Evolutionary conservation across 2,329 filamentous ascomycete genomes (phyloP).

Genomic region (Trichoderma koningii): DNA sequence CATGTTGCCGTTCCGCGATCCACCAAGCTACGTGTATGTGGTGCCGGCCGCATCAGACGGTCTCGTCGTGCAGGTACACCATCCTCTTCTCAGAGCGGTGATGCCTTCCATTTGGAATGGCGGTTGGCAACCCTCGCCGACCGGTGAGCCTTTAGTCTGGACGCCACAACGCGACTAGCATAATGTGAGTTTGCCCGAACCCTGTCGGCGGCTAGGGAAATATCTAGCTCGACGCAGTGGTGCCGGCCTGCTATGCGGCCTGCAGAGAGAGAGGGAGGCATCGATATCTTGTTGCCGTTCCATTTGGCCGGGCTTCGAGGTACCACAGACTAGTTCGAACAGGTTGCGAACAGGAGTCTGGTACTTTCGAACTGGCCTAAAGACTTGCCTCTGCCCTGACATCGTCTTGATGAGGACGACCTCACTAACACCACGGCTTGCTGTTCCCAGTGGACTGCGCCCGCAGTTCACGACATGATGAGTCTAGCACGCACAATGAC

Average conservation of each 20-base stretch:
- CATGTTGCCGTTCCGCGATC: neutral
- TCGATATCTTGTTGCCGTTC: neutral
- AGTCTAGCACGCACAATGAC: neutral
- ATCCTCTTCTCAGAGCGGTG: neutral
- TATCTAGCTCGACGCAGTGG: slow-evolving; percentile 2
- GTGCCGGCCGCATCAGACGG: slow-evolving; percentile 1
- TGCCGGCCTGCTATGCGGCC: neutral
- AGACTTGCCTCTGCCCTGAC: neutral
- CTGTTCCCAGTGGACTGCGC: neutral
- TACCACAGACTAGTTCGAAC: slow-evolving; percentile 6
- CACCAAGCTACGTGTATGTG: neutral
- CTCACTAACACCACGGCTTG: neutral
- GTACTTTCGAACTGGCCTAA: slow-evolving; percentile 4
- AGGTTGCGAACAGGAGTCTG: slow-evolving; percentile 18
- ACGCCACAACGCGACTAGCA: slow-evolving; percentile 26
- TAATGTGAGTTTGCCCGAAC: neutral
- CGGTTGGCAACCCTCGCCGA: slow-evolving; percentile 1
- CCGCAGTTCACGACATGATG: neutral
- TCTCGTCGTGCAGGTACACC: neutral
- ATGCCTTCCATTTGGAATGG: slow-evolving; percentile 4
- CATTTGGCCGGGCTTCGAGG: slow-evolving; percentile 15
- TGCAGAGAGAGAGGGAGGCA: neutral
- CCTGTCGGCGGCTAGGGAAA: slow-evolving; percentile 4
- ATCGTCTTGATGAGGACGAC: neutral
- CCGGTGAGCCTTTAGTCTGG: slow-evolving; percentile 26